Conservation (phyloP, 2,329 filamentous ascomycete species). For the Chaetomiaceae sp. region DNA sequence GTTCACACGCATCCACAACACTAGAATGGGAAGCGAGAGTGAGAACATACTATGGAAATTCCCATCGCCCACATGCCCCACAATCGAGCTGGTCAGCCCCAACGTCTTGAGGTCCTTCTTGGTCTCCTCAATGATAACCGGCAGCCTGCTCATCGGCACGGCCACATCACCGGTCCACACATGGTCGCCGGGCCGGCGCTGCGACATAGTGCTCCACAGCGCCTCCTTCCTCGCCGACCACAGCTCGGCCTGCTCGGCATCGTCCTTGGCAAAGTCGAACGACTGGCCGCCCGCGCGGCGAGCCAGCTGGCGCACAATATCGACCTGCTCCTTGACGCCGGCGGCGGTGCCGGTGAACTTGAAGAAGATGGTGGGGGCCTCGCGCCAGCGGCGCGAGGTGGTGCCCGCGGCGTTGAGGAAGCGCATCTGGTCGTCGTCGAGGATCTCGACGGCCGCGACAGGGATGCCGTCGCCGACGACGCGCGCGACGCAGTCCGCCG, state of each 20-base stretch:
- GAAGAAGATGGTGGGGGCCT: slow-evolving; percentile 75
- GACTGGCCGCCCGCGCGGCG: slow-evolving; percentile 55
- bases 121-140: slow-evolving; percentile 72
- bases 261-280: slow-evolving; percentile 70
- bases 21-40: neutral
- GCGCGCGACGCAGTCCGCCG: slow-evolving; percentile 70
- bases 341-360: slow-evolving; percentile 68
- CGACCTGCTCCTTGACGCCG: slow-evolving; percentile 73
- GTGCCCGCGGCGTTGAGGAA: slow-evolving; percentile 60
- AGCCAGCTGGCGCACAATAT: slow-evolving; percentile 58
- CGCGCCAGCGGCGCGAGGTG: slow-evolving; percentile 62
- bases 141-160: slow-evolving; percentile 68
- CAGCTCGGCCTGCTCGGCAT: slow-evolving; percentile 66
- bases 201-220: slow-evolving; percentile 71
- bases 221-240: slow-evolving; percentile 83
- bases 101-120: slow-evolving; percentile 64
- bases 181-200: slow-evolving; percentile 57
- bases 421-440: slow-evolving; percentile 86
- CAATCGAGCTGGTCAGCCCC: slow-evolving; percentile 66
- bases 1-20: neutral
- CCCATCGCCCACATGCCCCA: slow-evolving; percentile 65
- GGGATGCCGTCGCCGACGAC: slow-evolving; percentile 78
- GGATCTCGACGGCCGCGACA: slow-evolving; percentile 84
- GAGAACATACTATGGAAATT: slow-evolving; percentile 50
- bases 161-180: slow-evolving; percentile 87